A percentile compares a stretch with the other conserved stretches of the same genome.
Evolutionary conservation across 2,329 filamentous ascomycete genomes (phyloP).

Genomic region (Calonectria hongkongensis): DNA sequence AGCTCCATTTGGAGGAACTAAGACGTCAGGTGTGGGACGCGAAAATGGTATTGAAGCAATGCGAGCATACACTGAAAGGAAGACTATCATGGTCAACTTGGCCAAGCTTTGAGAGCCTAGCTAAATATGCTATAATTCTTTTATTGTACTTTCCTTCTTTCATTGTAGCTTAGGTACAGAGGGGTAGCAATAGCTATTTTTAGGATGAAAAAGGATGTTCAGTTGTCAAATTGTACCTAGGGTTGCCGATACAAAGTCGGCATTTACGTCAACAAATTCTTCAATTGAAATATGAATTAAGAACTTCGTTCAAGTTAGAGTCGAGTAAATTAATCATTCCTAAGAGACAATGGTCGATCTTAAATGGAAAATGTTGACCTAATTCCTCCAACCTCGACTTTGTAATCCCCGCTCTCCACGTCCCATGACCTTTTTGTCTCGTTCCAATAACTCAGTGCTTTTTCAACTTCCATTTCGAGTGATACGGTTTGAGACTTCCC

Average conservation of each 20-base stretch:
- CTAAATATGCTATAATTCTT: no score
- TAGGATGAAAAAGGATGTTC: no score
- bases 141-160: no score
- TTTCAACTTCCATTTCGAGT: neutral
- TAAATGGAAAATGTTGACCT: neutral
- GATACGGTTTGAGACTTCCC: neutral
- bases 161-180: no score
- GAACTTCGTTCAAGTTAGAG: no score
- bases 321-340: no score
- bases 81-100: conserved; percentile 69
- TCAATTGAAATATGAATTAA: no score
- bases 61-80: conserved; percentile 68
- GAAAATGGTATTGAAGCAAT: conserved; percentile 69
- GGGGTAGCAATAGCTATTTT: no score
- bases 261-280: no score
- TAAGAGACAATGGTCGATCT: neutral
- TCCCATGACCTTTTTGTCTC: neutral
- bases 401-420: neutral
- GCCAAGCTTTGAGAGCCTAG: conserved; percentile 36
- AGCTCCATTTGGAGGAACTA: conserved; percentile 70
- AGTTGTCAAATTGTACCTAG: no score
- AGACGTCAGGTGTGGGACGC: conserved; percentile 69
- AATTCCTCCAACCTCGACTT: neutral
- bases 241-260: no score
- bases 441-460: neutral